These are phyloP conservation scores for Microsporum canis DNA, from an alignment of 2,329 filamentous ascomycete species.

Conservation along the genomic window DNA sequence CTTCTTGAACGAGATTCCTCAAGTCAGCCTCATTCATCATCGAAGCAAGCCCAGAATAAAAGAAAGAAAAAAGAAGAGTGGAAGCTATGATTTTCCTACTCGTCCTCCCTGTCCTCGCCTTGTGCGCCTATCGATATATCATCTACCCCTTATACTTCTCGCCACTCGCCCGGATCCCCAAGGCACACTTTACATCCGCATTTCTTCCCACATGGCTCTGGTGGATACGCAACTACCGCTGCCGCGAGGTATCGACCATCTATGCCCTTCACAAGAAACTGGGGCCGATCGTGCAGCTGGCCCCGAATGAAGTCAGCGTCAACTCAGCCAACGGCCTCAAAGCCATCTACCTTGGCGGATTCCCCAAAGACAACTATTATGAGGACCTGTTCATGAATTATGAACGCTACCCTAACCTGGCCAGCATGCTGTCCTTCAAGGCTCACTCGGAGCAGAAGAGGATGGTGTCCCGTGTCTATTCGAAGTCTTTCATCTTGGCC, in stretches of 20 bases:
- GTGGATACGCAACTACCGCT: conserved; percentile 44
- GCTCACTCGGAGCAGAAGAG: conserved; percentile 57
- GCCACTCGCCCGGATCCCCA: conserved; percentile 53
- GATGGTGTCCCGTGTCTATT: conserved; percentile 63
- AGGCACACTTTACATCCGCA: conserved; percentile 55
- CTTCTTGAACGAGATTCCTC: not conserved
- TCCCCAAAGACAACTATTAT: conserved; percentile 59
- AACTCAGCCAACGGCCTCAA: conserved; percentile 47
- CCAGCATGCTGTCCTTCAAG: conserved; percentile 48
- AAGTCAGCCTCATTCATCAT: not conserved
- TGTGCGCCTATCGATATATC: conserved; percentile 27
- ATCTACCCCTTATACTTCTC: conserved; percentile 44
- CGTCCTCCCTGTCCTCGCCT: not conserved
- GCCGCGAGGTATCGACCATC: conserved; percentile 47
- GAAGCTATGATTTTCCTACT: not conserved
- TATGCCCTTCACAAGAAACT: conserved; percentile 43
- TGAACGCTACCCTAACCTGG: conserved; percentile 47
- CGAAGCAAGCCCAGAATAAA: too few species aligned
- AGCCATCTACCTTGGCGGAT: conserved; percentile 56
- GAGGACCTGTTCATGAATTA: conserved; percentile 54
- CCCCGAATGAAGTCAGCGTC: conserved; percentile 53
- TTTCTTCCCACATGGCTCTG: conserved; percentile 58
- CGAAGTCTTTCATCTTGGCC: conserved; percentile 55
- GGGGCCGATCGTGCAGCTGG: conserved; percentile 50
- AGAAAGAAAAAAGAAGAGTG: not conserved